Evolutionary conservation across 179 eudicot genomes (phyloP).

Genomic region (Silene vulgaris): DNA sequence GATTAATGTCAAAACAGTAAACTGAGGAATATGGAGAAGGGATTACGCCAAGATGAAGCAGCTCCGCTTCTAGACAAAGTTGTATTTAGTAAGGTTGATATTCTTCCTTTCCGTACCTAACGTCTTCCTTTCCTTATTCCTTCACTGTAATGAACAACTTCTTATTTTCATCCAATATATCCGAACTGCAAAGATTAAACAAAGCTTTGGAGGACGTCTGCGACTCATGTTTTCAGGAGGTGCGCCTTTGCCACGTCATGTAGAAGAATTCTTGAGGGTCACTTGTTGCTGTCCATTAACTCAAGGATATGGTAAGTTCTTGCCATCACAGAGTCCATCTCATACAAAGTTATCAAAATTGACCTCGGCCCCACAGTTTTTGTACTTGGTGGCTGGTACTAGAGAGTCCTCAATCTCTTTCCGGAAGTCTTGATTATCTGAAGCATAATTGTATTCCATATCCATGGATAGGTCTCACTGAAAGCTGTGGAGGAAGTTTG

Average conservation of each 20-base stretch:
- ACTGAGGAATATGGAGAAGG: conserved; percentile 78
- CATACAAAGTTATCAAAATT: background rate
- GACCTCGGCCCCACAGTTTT: background rate
- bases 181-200: conserved; percentile 51
- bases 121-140: conserved; percentile 2
- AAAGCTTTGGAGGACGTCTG: conserved; percentile 85
- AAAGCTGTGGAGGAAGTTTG: conserved; percentile 84
- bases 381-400: background rate
- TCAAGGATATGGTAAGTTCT: conserved; percentile 82
- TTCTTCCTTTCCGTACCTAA: conserved; percentile 1
- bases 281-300: conserved; percentile 60
- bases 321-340: background rate
- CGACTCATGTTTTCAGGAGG: conserved; percentile 85
- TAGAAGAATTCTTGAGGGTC: conserved; percentile 93
- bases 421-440: background rate
- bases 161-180: background rate
- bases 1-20: conserved; percentile 48
- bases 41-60: conserved; percentile 74
- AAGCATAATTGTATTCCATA: background rate
- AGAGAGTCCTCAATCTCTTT: background rate
- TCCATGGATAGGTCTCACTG: conserved; percentile 66
- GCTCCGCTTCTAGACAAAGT: conserved; percentile 82
- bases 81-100: conserved; percentile 69
- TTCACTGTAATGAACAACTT: background rate
- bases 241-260: conserved; percentile 84